These are phyloP conservation scores for Punica granatum DNA, from an alignment of 345 rosid species.

Conservation along the genomic window DNA sequence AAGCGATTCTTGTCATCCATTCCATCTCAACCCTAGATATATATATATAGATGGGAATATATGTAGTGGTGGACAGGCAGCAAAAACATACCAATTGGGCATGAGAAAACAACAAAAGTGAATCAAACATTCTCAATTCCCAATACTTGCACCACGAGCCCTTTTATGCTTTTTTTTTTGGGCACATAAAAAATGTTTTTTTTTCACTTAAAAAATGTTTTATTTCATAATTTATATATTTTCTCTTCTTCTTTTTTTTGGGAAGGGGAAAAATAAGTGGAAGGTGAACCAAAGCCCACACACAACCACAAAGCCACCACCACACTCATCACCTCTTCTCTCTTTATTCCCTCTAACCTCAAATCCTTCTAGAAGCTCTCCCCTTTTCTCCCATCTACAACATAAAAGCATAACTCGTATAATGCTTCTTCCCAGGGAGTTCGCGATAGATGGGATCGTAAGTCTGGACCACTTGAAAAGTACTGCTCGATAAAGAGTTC, in stretches of 20 bases:
- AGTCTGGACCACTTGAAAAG: too few relatives aligned
- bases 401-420: background rate
- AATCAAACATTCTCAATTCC: background rate
- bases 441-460: too few relatives aligned
- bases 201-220: too few relatives aligned
- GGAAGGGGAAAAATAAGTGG: constrained; percentile 16
- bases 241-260: background rate
- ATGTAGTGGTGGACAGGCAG: background rate
- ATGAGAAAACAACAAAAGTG: too few relatives aligned
- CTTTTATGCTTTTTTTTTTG: too few relatives aligned
- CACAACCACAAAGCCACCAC: constrained; percentile 43
- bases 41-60: background rate
- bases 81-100: too few relatives aligned
- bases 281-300: constrained; percentile 67
- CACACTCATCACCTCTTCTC: constrained; percentile 17
- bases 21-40: too few relatives aligned
- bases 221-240: background rate
- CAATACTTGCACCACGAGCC: constrained; percentile 42
- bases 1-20: too few relatives aligned
- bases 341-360: constrained; percentile 14
- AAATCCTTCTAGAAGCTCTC: constrained; percentile 27
- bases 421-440: too few relatives aligned
- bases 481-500: too few relatives aligned
- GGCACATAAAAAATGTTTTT: too few relatives aligned
- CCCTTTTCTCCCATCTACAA: constrained; percentile 8